Percentiles rank a stretch among this genome's conserved stretches.
These are phyloP conservation scores for Collybiopsis luxurians DNA, from an alignment of 768 basidiomycete species.

Conservation along the genomic window DNA sequence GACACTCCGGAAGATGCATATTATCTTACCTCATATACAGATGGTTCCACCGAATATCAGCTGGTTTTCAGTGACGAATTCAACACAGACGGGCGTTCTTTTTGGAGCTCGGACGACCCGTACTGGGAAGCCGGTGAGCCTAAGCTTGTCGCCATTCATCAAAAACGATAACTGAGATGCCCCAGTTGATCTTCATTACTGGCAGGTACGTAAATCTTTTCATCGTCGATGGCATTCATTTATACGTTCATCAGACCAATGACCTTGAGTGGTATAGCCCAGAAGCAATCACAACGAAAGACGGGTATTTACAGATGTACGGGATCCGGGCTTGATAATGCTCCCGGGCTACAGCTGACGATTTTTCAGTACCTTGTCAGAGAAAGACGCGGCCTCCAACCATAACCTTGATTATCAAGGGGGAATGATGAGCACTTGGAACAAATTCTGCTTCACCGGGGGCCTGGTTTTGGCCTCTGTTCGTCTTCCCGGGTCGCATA, in stretches of 20 bases:
- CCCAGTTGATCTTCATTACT: background rate
- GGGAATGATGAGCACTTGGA: constrained; percentile 30
- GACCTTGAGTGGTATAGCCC: constrained; percentile 84
- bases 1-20: too few relatives aligned
- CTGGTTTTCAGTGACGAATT: too few relatives aligned
- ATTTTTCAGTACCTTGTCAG: constrained; percentile 43
- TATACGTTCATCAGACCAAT: constrained; percentile 34
- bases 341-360: background rate
- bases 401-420: constrained; percentile 68
- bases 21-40: too few relatives aligned
- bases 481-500: background rate
- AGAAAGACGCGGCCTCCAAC: constrained; percentile 34
- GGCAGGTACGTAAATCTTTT: background rate
- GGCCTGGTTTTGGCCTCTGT: constrained; percentile 56
- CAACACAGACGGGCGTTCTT: too few relatives aligned
- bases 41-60: too few relatives aligned
- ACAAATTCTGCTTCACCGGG: constrained; percentile 81
- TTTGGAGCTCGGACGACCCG: too few relatives aligned
- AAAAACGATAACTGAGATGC: too few relatives aligned
- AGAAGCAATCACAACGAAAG: constrained; percentile 58
- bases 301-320: constrained; percentile 63
- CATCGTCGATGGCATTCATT: background rate
- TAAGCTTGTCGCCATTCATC: too few relatives aligned
- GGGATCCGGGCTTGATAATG: background rate
- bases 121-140: too few relatives aligned